These are phyloP conservation scores for Calocybe indica DNA, from an alignment of 768 basidiomycete genomes.

Conservation along the genomic window DNA sequence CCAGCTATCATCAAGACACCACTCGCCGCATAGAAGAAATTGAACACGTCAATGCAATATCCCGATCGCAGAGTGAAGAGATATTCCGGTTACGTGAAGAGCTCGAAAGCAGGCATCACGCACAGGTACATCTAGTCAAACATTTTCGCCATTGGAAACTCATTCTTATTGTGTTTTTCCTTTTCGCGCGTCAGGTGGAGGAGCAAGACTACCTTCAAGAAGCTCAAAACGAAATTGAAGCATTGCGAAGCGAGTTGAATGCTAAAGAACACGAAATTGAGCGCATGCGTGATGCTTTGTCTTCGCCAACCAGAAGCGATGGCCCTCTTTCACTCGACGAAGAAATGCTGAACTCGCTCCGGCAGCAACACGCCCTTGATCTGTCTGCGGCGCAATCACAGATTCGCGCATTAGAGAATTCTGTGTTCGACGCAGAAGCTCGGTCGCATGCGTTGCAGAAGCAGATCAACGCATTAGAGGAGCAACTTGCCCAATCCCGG, in stretches of 20 bases:
- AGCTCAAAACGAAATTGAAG: constrained; percentile 66
- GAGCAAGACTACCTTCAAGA: constrained; percentile 56
- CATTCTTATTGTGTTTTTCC: not conserved
- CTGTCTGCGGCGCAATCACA: constrained; percentile 76
- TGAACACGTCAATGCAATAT: constrained; percentile 40
- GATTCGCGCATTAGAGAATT: constrained; percentile 70
- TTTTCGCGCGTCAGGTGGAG: constrained; percentile 39
- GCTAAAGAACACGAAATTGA: constrained; percentile 66
- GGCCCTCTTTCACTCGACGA: constrained; percentile 56
- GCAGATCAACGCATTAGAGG: constrained; percentile 59
- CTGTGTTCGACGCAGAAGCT: constrained; percentile 69
- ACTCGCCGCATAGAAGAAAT: constrained; percentile 52
- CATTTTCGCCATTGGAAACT: not conserved
- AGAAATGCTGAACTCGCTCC: constrained; percentile 65
- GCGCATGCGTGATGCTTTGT: constrained; percentile 41
- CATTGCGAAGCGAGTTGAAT: constrained; percentile 54
- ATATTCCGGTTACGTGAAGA: constrained; percentile 45
- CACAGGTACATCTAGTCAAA: constrained; percentile 24
- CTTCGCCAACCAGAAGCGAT: constrained; percentile 32
- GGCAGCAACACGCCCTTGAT: constrained; percentile 75
- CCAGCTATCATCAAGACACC: constrained; percentile 50
- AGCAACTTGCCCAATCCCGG: constrained; percentile 49
- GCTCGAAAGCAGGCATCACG: constrained; percentile 37
- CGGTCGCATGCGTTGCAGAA: constrained; percentile 62
- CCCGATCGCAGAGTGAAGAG: constrained; percentile 48